These are phyloP conservation scores for Lasiosphaeriaceae sp. DNA, from an alignment of 495 filamentous ascomycete species.

Conservation along the genomic window DNA sequence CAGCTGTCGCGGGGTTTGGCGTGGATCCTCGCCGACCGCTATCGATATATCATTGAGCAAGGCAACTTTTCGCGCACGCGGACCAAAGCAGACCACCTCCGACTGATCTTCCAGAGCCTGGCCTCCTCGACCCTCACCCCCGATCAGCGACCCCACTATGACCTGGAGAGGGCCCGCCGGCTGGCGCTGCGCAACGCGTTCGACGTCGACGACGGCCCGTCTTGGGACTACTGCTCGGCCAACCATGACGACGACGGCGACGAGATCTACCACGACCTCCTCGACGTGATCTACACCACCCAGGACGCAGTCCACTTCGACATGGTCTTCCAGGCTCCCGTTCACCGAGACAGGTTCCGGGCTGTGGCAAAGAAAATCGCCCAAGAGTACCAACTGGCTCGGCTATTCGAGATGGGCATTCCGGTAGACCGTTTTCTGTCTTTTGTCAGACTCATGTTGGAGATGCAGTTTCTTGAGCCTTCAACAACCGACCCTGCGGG, in stretches of 20 bases:
- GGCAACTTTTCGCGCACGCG: slow-evolving; percentile 15
- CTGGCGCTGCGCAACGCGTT: slow-evolving; percentile 11
- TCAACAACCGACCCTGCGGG: background rate
- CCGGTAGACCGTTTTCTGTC: slow-evolving; percentile 15
- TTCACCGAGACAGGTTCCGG: slow-evolving; percentile 21
- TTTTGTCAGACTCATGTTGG: slow-evolving; percentile 18
- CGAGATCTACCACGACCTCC: slow-evolving; percentile 29
- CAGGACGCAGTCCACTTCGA: too few relatives aligned
- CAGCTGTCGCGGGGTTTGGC: slow-evolving; percentile 14
- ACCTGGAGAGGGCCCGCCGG: background rate
- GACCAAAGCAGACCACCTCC: slow-evolving; percentile 17
- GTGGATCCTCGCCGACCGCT: slow-evolving; percentile 15
- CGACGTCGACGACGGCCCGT: slow-evolving; percentile 4
- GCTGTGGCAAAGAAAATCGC: slow-evolving; percentile 19
- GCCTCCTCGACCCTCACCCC: slow-evolving; percentile 10
- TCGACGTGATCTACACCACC: slow-evolving; percentile 25
- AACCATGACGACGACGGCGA: slow-evolving; percentile 29
- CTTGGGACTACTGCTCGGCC: slow-evolving; percentile 6
- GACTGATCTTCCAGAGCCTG: slow-evolving; percentile 27
- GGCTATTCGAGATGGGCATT: slow-evolving; percentile 17
- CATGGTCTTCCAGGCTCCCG: background rate
- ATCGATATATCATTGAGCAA: slow-evolving; percentile 15
- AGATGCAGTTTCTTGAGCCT: slow-evolving; percentile 11
- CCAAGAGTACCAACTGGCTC: slow-evolving; percentile 6
- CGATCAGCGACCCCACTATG: background rate